Base-by-base conservation (phyloP, 129 eudicot genomes). In the Rutidosis leptorrhynchoides region DNA sequence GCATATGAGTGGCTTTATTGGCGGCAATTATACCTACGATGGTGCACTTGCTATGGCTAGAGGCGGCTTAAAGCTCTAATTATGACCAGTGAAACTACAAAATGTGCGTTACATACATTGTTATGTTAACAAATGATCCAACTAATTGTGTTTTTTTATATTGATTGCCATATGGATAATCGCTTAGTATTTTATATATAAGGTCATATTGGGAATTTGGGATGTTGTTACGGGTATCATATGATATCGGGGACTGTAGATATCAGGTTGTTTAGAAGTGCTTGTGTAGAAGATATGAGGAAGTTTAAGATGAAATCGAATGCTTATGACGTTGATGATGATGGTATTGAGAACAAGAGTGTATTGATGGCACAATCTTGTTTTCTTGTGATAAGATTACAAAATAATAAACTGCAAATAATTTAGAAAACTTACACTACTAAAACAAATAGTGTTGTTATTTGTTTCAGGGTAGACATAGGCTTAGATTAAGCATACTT, bases 201-300 rank as follows among this genome's bases (percentile, higher is more conserved):
- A 3, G 42, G 52, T 16, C 19, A 14, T 45, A 45, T 45, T 45
- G 52, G 52, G 19, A 45, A 11, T 16, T 5, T 45, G 5, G 52
- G 14, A 11, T 45, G 14, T 15, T 15, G 52, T 19, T 35, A 3
- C 5, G 96, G 97, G 80, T 91, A 91, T 69, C 96, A 83, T 46
- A 91, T 91, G 95, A 87, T 90, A 25, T 77, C 95, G 0, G 97
- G 97, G 19, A 81, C 95, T 1, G 86, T 85, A 40, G 97, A 90
- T 72, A 49, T 87, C 0, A 95, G 81, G 45, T 51, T 90, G 85
- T 87, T 90, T 25, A 82, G 93, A 80, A 70, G 26, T 59, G 93
- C 90, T 1, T 93, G 81, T 5, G 88, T 89, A 20, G 88, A 85
- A 79, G 90, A 89, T 77, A 95, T 83, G 32, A 78, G 72, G 71